Percentiles rank a stretch among this genome's conserved stretches.
Evolutionary conservation across 495 filamentous ascomycete genomes (phyloP).

Genomic region (Mytilinidion resinicola): DNA sequence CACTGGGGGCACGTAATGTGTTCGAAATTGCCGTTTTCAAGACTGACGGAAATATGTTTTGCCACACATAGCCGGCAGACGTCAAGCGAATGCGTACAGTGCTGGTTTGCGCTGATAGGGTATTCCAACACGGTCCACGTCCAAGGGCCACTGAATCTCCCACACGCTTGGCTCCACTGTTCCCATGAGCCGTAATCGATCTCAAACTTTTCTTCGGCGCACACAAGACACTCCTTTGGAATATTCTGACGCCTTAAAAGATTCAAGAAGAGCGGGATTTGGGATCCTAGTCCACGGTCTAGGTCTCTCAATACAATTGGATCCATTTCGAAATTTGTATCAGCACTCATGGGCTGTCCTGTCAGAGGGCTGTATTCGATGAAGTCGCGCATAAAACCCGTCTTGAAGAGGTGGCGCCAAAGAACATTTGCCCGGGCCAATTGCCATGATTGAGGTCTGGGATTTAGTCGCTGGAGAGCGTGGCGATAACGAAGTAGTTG

Average conservation of each 20-base stretch:
- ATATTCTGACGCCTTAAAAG: not conserved
- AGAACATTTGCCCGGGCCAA: not conserved
- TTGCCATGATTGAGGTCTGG: not conserved
- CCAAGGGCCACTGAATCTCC: not conserved
- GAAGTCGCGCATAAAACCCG: not conserved
- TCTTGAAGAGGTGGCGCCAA: not conserved
- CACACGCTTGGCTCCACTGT: not conserved
- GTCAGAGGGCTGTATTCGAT: not conserved
- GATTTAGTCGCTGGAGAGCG: not conserved
- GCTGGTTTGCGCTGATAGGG: not conserved
- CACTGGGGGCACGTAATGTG: constrained; percentile 6
- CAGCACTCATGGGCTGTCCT: too few species aligned
- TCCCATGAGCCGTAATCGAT: not conserved
- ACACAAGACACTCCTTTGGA: constrained; percentile 10
- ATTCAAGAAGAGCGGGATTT: constrained; percentile 1
- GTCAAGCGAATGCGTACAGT: constrained; percentile 1
- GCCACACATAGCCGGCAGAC: constrained; percentile 3
- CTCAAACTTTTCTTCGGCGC: constrained; percentile 9
- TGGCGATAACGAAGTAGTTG: not conserved
- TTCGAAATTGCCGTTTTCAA: not conserved
- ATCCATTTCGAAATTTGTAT: not conserved
- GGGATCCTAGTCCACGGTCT: not conserved
- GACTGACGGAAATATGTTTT: not conserved
- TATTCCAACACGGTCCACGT: constrained; percentile 7
- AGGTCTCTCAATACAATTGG: not conserved